Percentiles rank a stretch among this genome's conserved stretches.
Conservation (phyloP, 495 filamentous ascomycete genomes). For the Aspergillus haitiensis region DNA sequence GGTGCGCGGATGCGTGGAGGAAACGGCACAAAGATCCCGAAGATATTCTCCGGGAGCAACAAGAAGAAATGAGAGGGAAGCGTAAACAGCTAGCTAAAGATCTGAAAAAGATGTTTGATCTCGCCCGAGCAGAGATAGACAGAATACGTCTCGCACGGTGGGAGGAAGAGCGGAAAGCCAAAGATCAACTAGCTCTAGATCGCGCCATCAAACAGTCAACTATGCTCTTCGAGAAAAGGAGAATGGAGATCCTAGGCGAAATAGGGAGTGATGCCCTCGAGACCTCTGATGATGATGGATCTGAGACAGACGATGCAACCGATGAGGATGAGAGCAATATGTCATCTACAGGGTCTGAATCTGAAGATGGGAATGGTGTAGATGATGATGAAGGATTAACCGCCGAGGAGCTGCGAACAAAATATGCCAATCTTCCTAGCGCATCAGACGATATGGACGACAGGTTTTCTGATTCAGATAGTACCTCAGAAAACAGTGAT, state of each 20-base stretch:
- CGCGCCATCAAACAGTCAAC: slow-evolving; percentile 74
- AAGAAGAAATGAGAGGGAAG: slow-evolving; percentile 50
- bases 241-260: slow-evolving; percentile 53
- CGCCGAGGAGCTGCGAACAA: slow-evolving; percentile 72
- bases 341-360: slow-evolving; percentile 53
- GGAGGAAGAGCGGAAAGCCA: slow-evolving; percentile 81
- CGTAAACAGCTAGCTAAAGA: slow-evolving; percentile 72
- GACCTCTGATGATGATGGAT: slow-evolving; percentile 52
- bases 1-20: slow-evolving; percentile 48
- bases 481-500: slow-evolving; percentile 21
- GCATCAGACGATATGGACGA: slow-evolving; percentile 28
- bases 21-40: slow-evolving; percentile 49
- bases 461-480: slow-evolving; percentile 31
- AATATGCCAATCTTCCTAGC: slow-evolving; percentile 70
- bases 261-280: slow-evolving; percentile 41
- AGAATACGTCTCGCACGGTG: slow-evolving; percentile 68
- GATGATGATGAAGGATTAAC: slow-evolving; percentile 75
- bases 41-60: slow-evolving; percentile 49
- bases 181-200: slow-evolving; percentile 79
- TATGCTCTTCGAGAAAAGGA: slow-evolving; percentile 54
- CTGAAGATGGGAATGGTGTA: slow-evolving; percentile 45
- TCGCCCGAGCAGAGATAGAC: slow-evolving; percentile 73
- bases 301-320: slow-evolving; percentile 42
- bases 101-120: slow-evolving; percentile 74
- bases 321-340: slow-evolving; percentile 68